These are phyloP conservation scores for Eutypella sp. DNA, from an alignment of 2,329 filamentous ascomycete species.

Conservation along the genomic window DNA sequence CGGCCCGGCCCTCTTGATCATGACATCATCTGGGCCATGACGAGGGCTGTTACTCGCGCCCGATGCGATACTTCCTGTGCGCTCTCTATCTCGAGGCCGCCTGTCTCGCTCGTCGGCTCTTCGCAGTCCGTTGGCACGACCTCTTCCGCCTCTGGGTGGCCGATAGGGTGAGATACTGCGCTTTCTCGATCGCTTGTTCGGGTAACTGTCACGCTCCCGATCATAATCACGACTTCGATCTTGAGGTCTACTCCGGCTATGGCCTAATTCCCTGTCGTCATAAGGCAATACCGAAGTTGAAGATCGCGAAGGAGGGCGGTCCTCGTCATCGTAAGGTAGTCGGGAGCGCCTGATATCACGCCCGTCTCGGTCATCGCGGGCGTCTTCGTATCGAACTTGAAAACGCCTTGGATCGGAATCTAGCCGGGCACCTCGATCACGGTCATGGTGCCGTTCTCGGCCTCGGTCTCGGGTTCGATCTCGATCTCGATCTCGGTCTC, in stretches of 20 bases:
- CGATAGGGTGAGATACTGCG: constrained; percentile 25
- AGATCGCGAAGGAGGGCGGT: constrained; percentile 41
- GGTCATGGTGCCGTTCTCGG: not conserved
- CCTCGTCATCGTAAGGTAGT: constrained; percentile 52
- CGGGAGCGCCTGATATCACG: constrained; percentile 44
- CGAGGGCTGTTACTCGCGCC: constrained; percentile 42
- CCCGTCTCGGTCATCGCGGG: constrained; percentile 41
- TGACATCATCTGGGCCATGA: constrained; percentile 50
- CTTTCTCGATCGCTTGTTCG: constrained; percentile 51
- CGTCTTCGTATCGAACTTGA: constrained; percentile 58
- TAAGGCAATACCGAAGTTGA: constrained; percentile 35
- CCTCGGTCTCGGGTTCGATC: constrained; percentile 30
- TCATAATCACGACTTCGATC: constrained; percentile 25
- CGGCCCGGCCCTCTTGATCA: constrained; percentile 59
- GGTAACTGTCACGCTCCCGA: constrained; percentile 43
- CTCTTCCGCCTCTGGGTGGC: constrained; percentile 20
- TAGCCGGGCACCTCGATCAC: constrained; percentile 34
- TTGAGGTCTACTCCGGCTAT: constrained; percentile 24
- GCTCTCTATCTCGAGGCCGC: constrained; percentile 24
- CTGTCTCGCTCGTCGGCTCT: constrained; percentile 18
- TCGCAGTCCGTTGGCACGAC: constrained; percentile 18
- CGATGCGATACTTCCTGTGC: constrained; percentile 33
- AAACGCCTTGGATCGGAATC: constrained; percentile 55
- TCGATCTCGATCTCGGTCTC: constrained; percentile 25
- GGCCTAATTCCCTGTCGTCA: constrained; percentile 46